Evolutionary conservation across 2,329 filamentous ascomycete genomes (phyloP), one percentile per base, ranked within the genome.

Genomic region (Trichoderma guizhouense): DNA sequence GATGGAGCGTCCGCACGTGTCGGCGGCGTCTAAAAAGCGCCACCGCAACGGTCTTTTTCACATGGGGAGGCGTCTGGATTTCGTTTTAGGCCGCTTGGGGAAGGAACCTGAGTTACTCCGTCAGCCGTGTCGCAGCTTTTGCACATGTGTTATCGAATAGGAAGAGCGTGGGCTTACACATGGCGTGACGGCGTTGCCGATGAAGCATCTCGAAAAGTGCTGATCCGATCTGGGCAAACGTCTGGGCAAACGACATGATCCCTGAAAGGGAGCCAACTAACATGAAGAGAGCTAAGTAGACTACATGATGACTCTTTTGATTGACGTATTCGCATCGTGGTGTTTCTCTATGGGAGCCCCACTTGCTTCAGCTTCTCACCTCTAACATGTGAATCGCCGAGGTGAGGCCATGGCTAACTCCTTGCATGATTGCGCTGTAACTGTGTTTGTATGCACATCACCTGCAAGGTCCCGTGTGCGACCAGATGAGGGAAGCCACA

Each of bases 11-110:
- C 39, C 47, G 21, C 51, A 57, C 53, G 64, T 67, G 51, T 55
- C 53, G 24, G 39, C 64, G 34, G 64, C 64, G 24, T 67, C 51
- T 39, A 30, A 67, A 65, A 67, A 43, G 36, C 64, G 64, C 64
- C 64, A 58, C 64, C 24, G 24, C 18, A 58, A 18, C 15, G 21
- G 47, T 53, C 6, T n/a, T 6, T 21, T 53, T 24, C 47, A 53
- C 47, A 53, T 53, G 47, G 47, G 47, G 47, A 53, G 47, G 47
- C 47, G 47, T 24, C 21, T 53, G 47, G 21, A 53, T 53, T 53
- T 53, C 9, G 14, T 18, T 43, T 53, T 53, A 53, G 21, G 9
- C 47, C 21, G 47, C 47, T 53, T 53, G 47, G n/a, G 47, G 47
- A 53, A 53, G n/a, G n/a, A 14, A 14, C 5, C 14, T 34, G 32